Evolutionary conservation across 768 basidiomycete genomes (phyloP).

Genomic region (Phylloporus scabripes): DNA sequence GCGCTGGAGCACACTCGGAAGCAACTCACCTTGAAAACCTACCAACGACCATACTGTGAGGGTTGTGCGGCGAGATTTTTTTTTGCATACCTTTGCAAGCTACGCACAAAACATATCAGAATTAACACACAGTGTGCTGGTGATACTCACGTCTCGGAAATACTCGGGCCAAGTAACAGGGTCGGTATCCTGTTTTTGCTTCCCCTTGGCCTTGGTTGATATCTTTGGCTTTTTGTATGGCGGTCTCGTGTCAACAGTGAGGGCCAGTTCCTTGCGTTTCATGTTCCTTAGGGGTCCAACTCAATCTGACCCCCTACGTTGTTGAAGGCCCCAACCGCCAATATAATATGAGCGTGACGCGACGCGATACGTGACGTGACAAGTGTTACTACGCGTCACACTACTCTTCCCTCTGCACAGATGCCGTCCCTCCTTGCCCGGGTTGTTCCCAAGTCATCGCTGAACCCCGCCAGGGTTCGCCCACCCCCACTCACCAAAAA

Average conservation of each 20-base stretch:
- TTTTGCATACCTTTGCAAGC: conserved; percentile 53
- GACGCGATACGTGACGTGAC: conserved; percentile 24
- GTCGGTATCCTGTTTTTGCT: conserved; percentile 10
- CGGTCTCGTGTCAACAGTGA: neutral
- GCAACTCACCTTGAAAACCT: conserved; percentile 42
- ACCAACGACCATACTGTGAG: neutral
- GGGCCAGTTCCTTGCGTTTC: conserved; percentile 11
- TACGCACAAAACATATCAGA: conserved; percentile 18
- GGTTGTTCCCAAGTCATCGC: conserved; percentile 33
- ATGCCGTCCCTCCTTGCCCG: conserved; percentile 27
- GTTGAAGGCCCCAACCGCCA: too few relatives aligned
- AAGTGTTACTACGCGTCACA: neutral
- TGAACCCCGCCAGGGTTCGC: conserved; percentile 19
- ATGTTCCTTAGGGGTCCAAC: too few relatives aligned
- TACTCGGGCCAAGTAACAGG: conserved; percentile 52
- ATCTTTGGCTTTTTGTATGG: conserved; percentile 15
- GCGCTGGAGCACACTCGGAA: neutral
- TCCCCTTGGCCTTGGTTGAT: neutral
- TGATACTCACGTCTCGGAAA: conserved; percentile 43
- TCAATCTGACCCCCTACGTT: too few relatives aligned
- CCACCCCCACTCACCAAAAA: conserved; percentile 31
- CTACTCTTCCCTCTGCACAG: neutral
- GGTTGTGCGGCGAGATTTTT: neutral
- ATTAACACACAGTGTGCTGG: neutral
- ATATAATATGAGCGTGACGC: conserved; percentile 12